Conservation (phyloP, 495 filamentous ascomycete species). For the Penicillium manginii region DNA sequence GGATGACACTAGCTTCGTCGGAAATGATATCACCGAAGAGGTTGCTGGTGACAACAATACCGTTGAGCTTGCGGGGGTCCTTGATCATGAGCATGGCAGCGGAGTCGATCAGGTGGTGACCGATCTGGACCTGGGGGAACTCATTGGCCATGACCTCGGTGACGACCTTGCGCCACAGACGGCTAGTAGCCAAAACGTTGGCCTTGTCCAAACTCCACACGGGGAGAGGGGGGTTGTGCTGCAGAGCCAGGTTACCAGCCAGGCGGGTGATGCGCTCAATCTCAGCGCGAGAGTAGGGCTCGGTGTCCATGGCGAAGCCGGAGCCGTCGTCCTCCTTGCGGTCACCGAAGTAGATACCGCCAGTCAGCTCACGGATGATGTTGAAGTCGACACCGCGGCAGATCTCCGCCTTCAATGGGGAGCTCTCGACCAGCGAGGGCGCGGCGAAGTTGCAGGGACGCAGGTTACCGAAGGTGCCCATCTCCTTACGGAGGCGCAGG, state of each 20-base stretch:
- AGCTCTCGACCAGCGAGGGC: conserved; percentile 81
- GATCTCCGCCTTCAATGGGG: conserved; percentile 84
- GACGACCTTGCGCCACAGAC: conserved; percentile 89
- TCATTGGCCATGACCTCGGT: conserved; percentile 77
- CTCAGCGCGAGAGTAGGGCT: conserved; percentile 85
- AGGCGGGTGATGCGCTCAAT: conserved; percentile 88
- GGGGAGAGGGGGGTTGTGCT: conserved; percentile 75
- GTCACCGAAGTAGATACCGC: conserved; percentile 96
- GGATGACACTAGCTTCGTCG: conserved; percentile 96
- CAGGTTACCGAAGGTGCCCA: conserved; percentile 94
- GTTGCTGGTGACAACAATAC: conserved; percentile 92
- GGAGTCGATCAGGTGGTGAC: conserved; percentile 92
- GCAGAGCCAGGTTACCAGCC: conserved; percentile 79
- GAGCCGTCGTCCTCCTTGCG: conserved; percentile 79
- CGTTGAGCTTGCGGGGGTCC: conserved; percentile 88
- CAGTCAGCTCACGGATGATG: conserved; percentile 92
- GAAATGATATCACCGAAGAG: conserved; percentile 96
- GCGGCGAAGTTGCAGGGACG: conserved; percentile 97
- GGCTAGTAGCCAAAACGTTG: conserved; percentile 88
- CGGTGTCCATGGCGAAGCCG: conserved; percentile 82
- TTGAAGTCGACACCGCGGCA: conserved; percentile 91
- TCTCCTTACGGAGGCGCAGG: conserved; percentile 89
- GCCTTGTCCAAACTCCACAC: conserved; percentile 96
- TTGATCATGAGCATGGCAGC: conserved; percentile 98
- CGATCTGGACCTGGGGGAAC: conserved; percentile 82